Conservation (phyloP, 2,329 filamentous ascomycete genomes). For the Elsinoe necatrix region DNA sequence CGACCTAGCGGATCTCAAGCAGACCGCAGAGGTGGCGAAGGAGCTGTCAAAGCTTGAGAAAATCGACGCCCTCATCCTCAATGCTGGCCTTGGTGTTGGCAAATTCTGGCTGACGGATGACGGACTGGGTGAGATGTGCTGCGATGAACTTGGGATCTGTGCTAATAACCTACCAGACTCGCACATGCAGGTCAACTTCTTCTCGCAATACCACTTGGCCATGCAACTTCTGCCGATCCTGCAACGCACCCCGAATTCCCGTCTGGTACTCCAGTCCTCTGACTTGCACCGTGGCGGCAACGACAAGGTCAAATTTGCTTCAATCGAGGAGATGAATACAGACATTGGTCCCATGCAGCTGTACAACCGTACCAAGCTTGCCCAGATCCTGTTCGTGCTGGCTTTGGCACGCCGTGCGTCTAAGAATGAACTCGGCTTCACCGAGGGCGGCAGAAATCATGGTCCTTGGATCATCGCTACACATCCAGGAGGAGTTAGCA, state of each 20-base stretch:
- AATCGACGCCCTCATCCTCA: constrained; percentile 42
- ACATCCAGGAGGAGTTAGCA: constrained; percentile 43
- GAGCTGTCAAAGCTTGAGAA: constrained; percentile 35
- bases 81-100: constrained; percentile 44
- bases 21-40: constrained; percentile 40
- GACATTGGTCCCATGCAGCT: constrained; percentile 42
- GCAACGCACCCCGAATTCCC: constrained; percentile 37
- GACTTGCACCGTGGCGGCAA: constrained; percentile 39
- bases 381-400: constrained; percentile 40
- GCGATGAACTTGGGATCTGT: not conserved
- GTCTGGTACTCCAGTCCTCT: constrained; percentile 43
- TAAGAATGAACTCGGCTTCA: constrained; percentile 31
- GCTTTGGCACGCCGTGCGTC: constrained; percentile 35
- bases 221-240: constrained; percentile 40
- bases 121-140: constrained; percentile 29
- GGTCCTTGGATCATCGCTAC: constrained; percentile 42
- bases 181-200: constrained; percentile 45
- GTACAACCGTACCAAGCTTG: constrained; percentile 45
- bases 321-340: constrained; percentile 41
- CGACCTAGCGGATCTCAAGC: constrained; percentile 39
- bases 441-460: constrained; percentile 17
- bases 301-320: constrained; percentile 33
- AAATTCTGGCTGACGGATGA: constrained; percentile 43
- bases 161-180: constrained; percentile 28
- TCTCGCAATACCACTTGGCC: constrained; percentile 44